Conservation (phyloP, 768 basidiomycete species). For the Mycena maculata region DNA sequence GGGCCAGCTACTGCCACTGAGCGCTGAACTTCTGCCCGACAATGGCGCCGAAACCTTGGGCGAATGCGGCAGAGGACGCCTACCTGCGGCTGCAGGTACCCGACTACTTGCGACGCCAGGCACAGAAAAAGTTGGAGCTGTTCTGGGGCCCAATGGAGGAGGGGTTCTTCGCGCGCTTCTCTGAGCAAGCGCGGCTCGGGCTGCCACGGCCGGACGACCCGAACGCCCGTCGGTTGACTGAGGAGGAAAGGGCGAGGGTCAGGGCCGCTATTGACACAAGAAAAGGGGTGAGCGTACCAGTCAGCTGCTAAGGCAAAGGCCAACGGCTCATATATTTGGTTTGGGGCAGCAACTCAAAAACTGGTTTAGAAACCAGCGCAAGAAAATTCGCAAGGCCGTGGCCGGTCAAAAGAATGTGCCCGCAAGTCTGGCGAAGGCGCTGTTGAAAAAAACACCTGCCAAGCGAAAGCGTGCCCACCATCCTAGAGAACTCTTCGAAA, state of each 20-base stretch:
- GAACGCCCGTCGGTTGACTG: neutral
- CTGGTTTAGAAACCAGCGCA: neutral
- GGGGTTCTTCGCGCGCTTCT: neutral
- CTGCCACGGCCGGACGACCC: neutral
- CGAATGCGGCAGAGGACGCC: neutral
- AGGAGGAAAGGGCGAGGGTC: neutral
- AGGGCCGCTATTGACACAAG: neutral
- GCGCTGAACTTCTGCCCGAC: no score
- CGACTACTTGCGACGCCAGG: conserved; percentile 8
- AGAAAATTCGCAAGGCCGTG: neutral
- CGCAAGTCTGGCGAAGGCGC: no score
- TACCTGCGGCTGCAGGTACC: neutral
- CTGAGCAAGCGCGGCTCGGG: neutral
- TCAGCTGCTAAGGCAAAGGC: neutral
- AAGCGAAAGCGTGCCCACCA: neutral
- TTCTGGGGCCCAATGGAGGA: conserved; percentile 8
- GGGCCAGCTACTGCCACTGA: no score
- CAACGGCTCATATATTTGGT: neutral
- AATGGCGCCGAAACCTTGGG: conserved; percentile 4
- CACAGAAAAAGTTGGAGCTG: neutral
- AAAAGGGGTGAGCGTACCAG: neutral
- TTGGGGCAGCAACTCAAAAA: neutral
- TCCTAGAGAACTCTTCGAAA: neutral
- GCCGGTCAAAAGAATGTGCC: neutral
- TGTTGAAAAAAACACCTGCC: no score